Base-by-base conservation (phyloP, 345 rosid genomes). In the Lepidium aucheri region DNA sequence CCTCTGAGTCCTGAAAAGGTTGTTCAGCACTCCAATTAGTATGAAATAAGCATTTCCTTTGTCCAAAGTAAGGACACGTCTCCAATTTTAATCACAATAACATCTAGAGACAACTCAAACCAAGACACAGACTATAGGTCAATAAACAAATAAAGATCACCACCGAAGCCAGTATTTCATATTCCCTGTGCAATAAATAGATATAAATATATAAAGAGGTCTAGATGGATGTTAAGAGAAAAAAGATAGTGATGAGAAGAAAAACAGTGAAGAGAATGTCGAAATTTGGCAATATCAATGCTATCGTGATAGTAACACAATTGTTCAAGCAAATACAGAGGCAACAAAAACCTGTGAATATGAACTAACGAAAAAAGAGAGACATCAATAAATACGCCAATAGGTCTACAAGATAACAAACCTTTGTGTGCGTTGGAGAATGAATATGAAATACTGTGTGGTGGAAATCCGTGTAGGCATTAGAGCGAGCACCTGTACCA, bases 401-500 rank as follows among this genome's bases (percentile, higher is more conserved):
- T 1, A 35, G 15, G 17, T 30, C 38, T 38, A 49, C 30, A 67
- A 28, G 51, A 69, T n/a, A 51, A 46, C 82, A 75, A 76, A 94
- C 99, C 99, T 94, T 90, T 66, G 91, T 68, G 76, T 76, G 76
- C 50, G 89, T 86, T 40, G 99, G 97, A 59, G 99, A 90, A 82
- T 94, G 97, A 63, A 94, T 88, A 82, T 94, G 99, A 82, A 94
- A 94, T 50, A 94, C 99, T 43, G 99, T 94, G 70, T 94, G 99
- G 77, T 91, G 97, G 78, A 94, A 94, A 84, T 94, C 99, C 35
- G 99, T 94, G 84, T 94, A 94, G 44, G 99, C 97, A 80, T 94
- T 94, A 54, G 99, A 94, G 47, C 96, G 87, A 32, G 97, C 97
- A 24, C 99, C 97, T 57, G 99, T 90, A 28, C 97, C 96, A 52